Evolutionary conservation across 2,329 filamentous ascomycete genomes (phyloP), one percentile per base, ranked within the genome.

Genomic region (Botrytis pseudocinerea): DNA sequence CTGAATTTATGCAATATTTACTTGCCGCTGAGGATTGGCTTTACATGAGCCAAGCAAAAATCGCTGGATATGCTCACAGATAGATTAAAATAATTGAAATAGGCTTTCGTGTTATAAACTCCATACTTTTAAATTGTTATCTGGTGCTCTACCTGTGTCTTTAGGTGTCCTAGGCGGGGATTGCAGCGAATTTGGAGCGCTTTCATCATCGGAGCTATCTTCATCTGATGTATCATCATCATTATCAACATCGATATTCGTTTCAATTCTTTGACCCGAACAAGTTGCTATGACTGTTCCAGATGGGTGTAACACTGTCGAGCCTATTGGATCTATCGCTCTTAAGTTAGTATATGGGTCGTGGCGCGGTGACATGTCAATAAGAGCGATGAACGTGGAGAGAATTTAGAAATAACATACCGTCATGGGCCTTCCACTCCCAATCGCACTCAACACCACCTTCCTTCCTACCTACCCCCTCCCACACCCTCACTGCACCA

Each of bases 401-500:
- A 65, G 9, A 66, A 51, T 12, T 18, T 10, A 22, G 51, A 65
- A 57, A 71, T 51, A 12, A 8, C 22, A 71, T 76, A 79, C 80
- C 79, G 73, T 81, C 75, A 77, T 82, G 80, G 68, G 79, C 78
- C 59, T 73, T 77, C 80, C 80, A 82, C 61, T 80, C 78, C 80
- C 78, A 81, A 48, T 66, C 70, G 28, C 75, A 77, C 69, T 76
- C 73, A 64, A 75, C 46, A 12, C 62, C 74, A 1, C 82, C 81
- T 25, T 87, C 88, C 62, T 83, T 84, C 57, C 79, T 81, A 40
- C 89, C 88, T 0, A 90, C 85, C 18, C 83, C 83, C 61, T 91
- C 87, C 86, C 88, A 91, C 10, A 90, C 85, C 62, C 83, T 83
- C n/a, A 90, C 86, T 4, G 81, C 78, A 1, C 90, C 89, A 74